Conservation (phyloP, 164 flowering plant genomes). For the Vitis rotundifolia region DNA sequence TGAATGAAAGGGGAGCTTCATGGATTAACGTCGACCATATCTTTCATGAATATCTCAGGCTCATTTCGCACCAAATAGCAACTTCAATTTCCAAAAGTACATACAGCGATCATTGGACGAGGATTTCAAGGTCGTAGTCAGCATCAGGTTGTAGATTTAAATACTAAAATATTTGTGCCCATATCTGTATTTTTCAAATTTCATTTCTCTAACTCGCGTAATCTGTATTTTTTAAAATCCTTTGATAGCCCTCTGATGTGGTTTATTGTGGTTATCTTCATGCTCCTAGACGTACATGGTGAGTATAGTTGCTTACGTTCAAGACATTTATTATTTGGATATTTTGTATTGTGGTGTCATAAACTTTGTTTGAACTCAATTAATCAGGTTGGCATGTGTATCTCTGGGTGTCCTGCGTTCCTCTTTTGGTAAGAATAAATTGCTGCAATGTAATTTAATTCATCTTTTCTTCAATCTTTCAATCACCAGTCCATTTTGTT, state of each 20-base stretch:
- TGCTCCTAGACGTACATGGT: slow-evolving; percentile 51
- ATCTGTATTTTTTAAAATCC: not conserved
- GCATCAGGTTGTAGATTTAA: slow-evolving; percentile 18
- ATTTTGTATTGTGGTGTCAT: too few species aligned
- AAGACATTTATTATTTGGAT: not conserved
- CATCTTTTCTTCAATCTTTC: too few species aligned
- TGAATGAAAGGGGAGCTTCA: too few species aligned
- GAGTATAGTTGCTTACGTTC: not conserved
- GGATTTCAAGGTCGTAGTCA: slow-evolving; percentile 27
- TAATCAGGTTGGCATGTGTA: slow-evolving; percentile 51
- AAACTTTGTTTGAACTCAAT: not conserved
- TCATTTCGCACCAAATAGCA: slow-evolving; percentile 17
- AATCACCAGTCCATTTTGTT: too few species aligned
- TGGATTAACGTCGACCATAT: too few species aligned
- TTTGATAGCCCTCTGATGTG: slow-evolving; percentile 47
- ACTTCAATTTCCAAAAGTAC: slow-evolving; percentile 27
- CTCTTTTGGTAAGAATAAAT: slow-evolving; percentile 44
- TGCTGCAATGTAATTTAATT: not conserved
- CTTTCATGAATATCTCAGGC: slow-evolving; percentile 6
- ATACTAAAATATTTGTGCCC: not conserved
- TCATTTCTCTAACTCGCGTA: not conserved
- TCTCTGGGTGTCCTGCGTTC: slow-evolving; percentile 52
- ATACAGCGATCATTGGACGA: slow-evolving; percentile 25
- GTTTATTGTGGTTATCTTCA: slow-evolving; percentile 42
- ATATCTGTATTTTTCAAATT: too few species aligned